These are phyloP conservation scores for Peribolospora kevripleyi DNA, from an alignment of 768 basidiomycete species.

Conservation along the genomic window DNA sequence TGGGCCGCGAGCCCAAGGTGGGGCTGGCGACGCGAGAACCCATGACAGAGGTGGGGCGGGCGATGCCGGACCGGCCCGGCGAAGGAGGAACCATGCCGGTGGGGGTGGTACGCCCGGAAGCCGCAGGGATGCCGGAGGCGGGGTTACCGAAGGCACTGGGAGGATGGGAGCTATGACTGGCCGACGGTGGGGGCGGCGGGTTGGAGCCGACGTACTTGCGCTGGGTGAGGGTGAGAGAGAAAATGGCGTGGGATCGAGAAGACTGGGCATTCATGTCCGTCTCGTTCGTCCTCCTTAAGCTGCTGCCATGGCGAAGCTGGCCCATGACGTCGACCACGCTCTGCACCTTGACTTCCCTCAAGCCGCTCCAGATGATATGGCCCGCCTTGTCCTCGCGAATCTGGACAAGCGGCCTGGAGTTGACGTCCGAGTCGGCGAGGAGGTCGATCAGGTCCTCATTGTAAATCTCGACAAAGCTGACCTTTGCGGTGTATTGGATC, in stretches of 20 bases:
- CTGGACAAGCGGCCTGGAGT: conserved; percentile 51
- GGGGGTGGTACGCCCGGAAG: not conserved
- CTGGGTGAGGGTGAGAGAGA: conserved; percentile 81
- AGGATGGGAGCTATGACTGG: not conserved
- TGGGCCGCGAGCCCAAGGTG: not conserved
- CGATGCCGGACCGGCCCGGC: not conserved
- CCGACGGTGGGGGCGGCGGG: conserved; percentile 36
- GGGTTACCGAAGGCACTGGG: not conserved
- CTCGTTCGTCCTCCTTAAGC: conserved; percentile 78
- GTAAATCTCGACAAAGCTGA: conserved; percentile 91
- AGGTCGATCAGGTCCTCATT: conserved; percentile 98
- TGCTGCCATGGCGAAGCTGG: conserved; percentile 65
- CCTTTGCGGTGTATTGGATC: conserved; percentile 38
- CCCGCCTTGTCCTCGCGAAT: conserved; percentile 95
- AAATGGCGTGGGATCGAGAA: conserved; percentile 95
- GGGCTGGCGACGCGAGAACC: conserved; percentile 2
- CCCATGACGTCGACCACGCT: conserved; percentile 77
- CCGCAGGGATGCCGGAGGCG: not conserved
- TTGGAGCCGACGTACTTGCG: conserved; percentile 56
- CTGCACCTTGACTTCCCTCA: conserved; percentile 73
- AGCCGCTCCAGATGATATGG: conserved; percentile 86
- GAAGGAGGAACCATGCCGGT: too few species aligned
- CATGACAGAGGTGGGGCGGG: not conserved
- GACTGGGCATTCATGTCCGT: conserved; percentile 98
- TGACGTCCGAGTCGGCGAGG: conserved; percentile 44